A percentile compares a stretch with the other conserved stretches of the same genome.
Conservation (phyloP, 164 flowering plant genomes). For the Echeveria elegans region DNA sequence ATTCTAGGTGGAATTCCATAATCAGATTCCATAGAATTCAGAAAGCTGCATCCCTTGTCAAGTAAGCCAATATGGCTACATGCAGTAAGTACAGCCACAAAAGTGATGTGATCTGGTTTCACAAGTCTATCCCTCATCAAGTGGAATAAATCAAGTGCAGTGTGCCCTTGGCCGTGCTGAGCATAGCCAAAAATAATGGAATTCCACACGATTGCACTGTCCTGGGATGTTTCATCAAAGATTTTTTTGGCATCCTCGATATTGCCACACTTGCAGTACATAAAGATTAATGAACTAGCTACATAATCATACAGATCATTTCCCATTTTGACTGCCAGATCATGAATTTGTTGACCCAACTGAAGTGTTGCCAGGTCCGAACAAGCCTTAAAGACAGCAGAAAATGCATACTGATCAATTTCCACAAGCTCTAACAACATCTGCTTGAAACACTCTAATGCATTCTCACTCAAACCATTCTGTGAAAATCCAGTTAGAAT, state of each 20-base stretch:
- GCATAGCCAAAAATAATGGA: slow-evolving; percentile 72
- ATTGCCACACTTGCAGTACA: slow-evolving; percentile 80
- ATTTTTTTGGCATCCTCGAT: slow-evolving; percentile 60
- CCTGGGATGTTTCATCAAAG: slow-evolving; percentile 40
- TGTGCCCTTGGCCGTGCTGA: slow-evolving; percentile 68
- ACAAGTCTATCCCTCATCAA: slow-evolving; percentile 43
- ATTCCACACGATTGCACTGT: slow-evolving; percentile 60
- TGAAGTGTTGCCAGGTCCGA: slow-evolving; percentile 81
- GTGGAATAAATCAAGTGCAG: slow-evolving; percentile 50
- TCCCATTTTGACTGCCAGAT: slow-evolving; percentile 50
- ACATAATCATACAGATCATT: slow-evolving; percentile 39
- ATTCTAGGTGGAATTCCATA: slow-evolving; percentile 19
- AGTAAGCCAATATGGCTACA: neutral
- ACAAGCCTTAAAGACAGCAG: slow-evolving; percentile 60
- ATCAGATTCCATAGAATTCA: neutral
- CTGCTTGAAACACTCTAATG: slow-evolving; percentile 40
- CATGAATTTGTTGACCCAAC: slow-evolving; percentile 72
- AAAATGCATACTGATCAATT: slow-evolving; percentile 58
- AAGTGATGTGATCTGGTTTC: slow-evolving; percentile 66
- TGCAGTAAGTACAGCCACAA: slow-evolving; percentile 44
- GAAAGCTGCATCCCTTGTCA: neutral
- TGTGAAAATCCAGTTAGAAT: slow-evolving; percentile 67
- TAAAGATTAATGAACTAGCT: slow-evolving; percentile 56
- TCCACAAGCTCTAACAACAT: slow-evolving; percentile 38
- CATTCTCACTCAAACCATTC: slow-evolving; percentile 47